Conservation (phyloP, 768 basidiomycete genomes). For the Pleurotus eryngii region DNA sequence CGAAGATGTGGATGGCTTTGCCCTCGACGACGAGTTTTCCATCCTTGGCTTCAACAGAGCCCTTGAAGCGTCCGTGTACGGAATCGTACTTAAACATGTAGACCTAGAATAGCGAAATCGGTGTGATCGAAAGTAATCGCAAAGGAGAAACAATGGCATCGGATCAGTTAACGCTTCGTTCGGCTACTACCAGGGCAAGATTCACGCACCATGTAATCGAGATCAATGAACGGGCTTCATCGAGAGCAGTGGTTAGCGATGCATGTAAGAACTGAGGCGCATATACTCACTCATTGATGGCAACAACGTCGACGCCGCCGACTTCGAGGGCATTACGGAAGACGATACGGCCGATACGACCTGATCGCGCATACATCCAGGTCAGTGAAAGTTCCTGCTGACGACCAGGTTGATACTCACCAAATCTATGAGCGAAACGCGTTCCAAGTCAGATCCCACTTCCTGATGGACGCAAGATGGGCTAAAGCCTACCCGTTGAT, state of each 20-base stretch:
- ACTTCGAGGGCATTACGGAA: slow-evolving; percentile 82
- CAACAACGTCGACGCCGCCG: slow-evolving; percentile 79
- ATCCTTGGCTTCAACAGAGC: slow-evolving; percentile 74
- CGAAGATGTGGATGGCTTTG: slow-evolving; percentile 72
- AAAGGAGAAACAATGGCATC: not conserved
- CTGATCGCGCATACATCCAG: slow-evolving; percentile 32
- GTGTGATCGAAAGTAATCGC: not conserved
- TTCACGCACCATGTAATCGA: slow-evolving; percentile 85
- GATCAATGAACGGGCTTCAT: slow-evolving; percentile 90
- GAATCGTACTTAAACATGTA: slow-evolving; percentile 99
- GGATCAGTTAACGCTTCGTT: not conserved
- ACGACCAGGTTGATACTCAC: slow-evolving; percentile 38
- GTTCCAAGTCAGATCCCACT: not conserved
- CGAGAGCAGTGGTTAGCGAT: not conserved
- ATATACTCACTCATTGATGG: slow-evolving; percentile 83
- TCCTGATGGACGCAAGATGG: slow-evolving; percentile 3
- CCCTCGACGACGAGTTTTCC: slow-evolving; percentile 88
- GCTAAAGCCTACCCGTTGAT: slow-evolving; percentile 81
- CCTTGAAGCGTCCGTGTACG: slow-evolving; percentile 91
- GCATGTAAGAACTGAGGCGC: not conserved
- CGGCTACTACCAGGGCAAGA: not conserved
- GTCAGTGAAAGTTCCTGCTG: not conserved
- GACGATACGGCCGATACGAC: slow-evolving; percentile 99
- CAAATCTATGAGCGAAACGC: slow-evolving; percentile 53
- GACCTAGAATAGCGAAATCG: slow-evolving; percentile 43